Evolutionary conservation across 2,329 filamentous ascomycete species (phyloP).

Genomic region (Teratosphaeria viscida): DNA sequence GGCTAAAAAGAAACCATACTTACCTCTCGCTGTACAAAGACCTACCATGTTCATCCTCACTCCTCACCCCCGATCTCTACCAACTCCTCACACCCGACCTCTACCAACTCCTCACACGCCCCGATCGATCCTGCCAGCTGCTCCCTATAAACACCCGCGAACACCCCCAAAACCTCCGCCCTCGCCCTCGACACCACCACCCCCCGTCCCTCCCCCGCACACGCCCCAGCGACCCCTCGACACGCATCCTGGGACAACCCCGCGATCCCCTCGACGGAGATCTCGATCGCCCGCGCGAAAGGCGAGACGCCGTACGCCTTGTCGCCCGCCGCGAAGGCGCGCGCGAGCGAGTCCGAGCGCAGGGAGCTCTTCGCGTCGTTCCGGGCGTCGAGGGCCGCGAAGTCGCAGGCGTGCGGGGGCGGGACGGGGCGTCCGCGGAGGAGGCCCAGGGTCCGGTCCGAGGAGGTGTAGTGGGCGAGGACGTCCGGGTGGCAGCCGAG

Average conservation of each 20-base stretch:
- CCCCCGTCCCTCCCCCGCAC: neutral
- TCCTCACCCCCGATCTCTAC: neutral
- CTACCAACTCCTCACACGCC: neutral
- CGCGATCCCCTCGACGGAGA: neutral
- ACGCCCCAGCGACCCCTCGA: neutral
- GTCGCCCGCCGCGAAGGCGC: neutral
- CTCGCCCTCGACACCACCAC: neutral
- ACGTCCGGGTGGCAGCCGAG: neutral
- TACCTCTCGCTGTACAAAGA: too few species aligned
- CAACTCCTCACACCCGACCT: neutral
- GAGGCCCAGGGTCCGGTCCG: neutral
- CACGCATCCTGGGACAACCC: neutral
- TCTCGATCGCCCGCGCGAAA: neutral
- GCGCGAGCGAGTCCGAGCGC: neutral
- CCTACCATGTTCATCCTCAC: neutral
- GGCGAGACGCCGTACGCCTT: neutral
- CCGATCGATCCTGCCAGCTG: neutral
- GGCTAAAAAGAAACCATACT: too few species aligned
- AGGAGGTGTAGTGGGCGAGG: neutral
- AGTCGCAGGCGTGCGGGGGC: neutral
- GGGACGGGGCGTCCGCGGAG: neutral
- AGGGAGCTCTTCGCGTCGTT: neutral
- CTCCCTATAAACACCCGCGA: neutral
- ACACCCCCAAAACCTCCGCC: neutral
- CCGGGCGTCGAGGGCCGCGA: neutral